phyloP scores from a whole-genome alignment of 1,284 basidiomycete species.

The Leccinum variabile region DNA sequence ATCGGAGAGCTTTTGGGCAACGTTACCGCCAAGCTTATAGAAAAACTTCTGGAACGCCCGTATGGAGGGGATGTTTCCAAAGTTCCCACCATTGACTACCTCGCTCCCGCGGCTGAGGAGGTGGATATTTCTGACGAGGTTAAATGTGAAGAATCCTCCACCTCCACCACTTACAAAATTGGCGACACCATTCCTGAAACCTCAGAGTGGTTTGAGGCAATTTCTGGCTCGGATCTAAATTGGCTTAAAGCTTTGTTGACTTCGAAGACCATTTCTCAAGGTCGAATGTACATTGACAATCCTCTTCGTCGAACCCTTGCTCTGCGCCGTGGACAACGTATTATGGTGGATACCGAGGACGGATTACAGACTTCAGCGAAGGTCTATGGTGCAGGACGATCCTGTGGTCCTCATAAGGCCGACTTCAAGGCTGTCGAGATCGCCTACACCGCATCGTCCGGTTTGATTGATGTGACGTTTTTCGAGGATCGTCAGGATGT shows the following conservation, averaged over 20 bases:
- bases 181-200: constrained; percentile 56
- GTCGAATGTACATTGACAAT: constrained; percentile 83
- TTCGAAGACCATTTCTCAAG: constrained; percentile 84
- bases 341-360: constrained; percentile 55
- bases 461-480: constrained; percentile 73
- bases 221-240: constrained; percentile 79
- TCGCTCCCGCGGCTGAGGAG: constrained; percentile 57
- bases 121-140: constrained; percentile 48
- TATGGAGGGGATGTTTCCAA: constrained; percentile 80
- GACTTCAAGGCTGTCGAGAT: constrained; percentile 87
- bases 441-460: constrained; percentile 53
- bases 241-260: constrained; percentile 90
- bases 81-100: constrained; percentile 86
- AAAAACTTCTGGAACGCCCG: constrained; percentile 78
- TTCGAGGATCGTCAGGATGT: constrained; percentile 82
- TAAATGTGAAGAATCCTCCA: constrained; percentile 44
- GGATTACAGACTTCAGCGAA: constrained; percentile 57
- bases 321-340: constrained; percentile 79
- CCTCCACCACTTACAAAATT: constrained; percentile 58
- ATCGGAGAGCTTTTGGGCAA: constrained; percentile 90
- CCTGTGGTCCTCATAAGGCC: constrained; percentile 70
- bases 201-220: constrained; percentile 79
- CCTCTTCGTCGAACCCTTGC: constrained; percentile 86
- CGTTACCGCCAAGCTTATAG: constrained; percentile 77
- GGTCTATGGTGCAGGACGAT: constrained; percentile 79